These are phyloP conservation scores for Rhinocladiella similis DNA, from an alignment of 2,329 filamentous ascomycete genomes.

Conservation along the genomic window DNA sequence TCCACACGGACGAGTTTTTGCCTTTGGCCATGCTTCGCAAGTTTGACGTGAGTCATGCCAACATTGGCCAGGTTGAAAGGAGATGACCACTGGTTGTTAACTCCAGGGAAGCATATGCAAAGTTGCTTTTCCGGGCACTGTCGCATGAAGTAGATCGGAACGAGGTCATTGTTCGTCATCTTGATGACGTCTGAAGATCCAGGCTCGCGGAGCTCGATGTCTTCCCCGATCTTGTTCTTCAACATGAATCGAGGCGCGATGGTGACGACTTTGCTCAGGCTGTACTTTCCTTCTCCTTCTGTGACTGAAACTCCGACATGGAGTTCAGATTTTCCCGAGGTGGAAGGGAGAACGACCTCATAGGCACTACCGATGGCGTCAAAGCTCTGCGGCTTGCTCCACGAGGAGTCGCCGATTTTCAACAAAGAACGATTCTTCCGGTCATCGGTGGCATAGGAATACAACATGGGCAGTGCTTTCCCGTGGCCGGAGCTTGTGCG, in stretches of 20 bases:
- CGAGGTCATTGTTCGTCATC: conserved; percentile 73
- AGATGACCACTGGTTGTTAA: conserved; percentile 97
- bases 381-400: conserved; percentile 98
- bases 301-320: conserved; percentile 87
- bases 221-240: conserved; percentile 88
- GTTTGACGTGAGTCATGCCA: conserved; percentile 88
- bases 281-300: conserved; percentile 95
- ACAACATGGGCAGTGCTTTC: conserved; percentile 89
- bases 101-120: conserved; percentile 86
- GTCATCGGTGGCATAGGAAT: conserved; percentile 86
- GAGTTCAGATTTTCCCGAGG: conserved; percentile 73
- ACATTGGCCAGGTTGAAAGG: conserved; percentile 97
- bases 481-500: conserved; percentile 52
- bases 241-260: conserved; percentile 89
- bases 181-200: conserved; percentile 84
- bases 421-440: conserved; percentile 86
- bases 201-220: conserved; percentile 85
- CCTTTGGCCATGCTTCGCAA: conserved; percentile 84
- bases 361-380: conserved; percentile 94
- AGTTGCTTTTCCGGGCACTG: conserved; percentile 82
- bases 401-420: conserved; percentile 84
- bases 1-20: conserved; percentile 87
- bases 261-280: conserved; percentile 92
- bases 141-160: conserved; percentile 87
- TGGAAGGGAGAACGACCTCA: conserved; percentile 79